phyloP scores from a whole-genome alignment of 495 filamentous ascomycete species.

The Aspergillus steynii region DNA sequence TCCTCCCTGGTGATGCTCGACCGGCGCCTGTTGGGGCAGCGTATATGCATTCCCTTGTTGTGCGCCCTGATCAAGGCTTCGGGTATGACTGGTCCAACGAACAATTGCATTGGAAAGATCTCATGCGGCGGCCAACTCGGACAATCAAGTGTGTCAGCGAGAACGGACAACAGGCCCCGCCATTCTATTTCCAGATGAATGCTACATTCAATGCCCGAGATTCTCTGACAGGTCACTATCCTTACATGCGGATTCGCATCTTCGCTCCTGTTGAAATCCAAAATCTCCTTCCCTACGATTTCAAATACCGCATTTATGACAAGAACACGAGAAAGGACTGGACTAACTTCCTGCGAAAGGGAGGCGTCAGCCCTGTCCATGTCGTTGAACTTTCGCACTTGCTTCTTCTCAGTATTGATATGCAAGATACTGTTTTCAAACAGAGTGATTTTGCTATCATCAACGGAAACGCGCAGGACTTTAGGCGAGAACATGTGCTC shows the following conservation, averaged over 20 bases:
- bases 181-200: conserved; percentile 96
- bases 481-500: conserved; percentile 77
- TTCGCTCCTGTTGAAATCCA: conserved; percentile 92
- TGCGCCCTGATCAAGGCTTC: conserved; percentile 94
- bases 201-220: conserved; percentile 78
- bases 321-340: conserved; percentile 97
- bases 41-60: conserved; percentile 84
- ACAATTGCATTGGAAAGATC: conserved; percentile 85
- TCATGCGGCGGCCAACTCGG: conserved; percentile 77
- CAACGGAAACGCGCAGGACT: conserved; percentile 87
- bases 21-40: conserved; percentile 92
- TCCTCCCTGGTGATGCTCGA: conserved; percentile 85
- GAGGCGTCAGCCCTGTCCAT: conserved; percentile 94
- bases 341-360: conserved; percentile 96
- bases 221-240: conserved; percentile 78
- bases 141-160: conserved; percentile 87
- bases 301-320: conserved; percentile 98
- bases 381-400: conserved; percentile 95
- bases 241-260: conserved; percentile 89
- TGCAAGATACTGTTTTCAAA: conserved; percentile 94
- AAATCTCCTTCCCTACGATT: conserved; percentile 93
- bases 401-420: conserved; percentile 84
- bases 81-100: conserved; percentile 94
- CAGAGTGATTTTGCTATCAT: conserved; percentile 95
- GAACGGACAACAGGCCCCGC: conserved; percentile 69